phyloP scores from a whole-genome alignment of 2,329 filamentous ascomycete genomes.

The Leptographium wingfieldii region DNA sequence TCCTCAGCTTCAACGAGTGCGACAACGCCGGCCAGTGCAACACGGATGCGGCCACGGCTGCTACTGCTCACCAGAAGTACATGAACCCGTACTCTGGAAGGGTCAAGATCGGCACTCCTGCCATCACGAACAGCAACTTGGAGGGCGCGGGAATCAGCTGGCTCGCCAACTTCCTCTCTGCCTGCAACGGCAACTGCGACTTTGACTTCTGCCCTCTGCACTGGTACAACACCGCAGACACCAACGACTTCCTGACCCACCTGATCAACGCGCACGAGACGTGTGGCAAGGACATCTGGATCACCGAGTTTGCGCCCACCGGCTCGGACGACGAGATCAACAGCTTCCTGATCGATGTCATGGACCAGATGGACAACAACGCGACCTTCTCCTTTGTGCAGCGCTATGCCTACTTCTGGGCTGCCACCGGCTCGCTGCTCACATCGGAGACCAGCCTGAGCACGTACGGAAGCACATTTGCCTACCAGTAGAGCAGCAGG shows the following conservation, averaged over 20 bases:
- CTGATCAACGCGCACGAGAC: slow-evolving; percentile 31
- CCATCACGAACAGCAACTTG: slow-evolving; percentile 46
- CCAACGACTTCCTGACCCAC: slow-evolving; percentile 41
- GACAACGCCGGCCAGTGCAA: slow-evolving; percentile 49
- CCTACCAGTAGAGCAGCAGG: slow-evolving; percentile 17
- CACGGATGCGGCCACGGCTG: slow-evolving; percentile 38
- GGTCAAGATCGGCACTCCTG: slow-evolving; percentile 43
- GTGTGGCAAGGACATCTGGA: slow-evolving; percentile 43
- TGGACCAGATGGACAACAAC: slow-evolving; percentile 33
- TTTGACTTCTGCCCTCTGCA: slow-evolving; percentile 51
- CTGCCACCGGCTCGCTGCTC: slow-evolving; percentile 29
- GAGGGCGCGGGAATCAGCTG: slow-evolving; percentile 41
- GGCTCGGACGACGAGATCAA: slow-evolving; percentile 29
- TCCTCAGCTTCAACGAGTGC: slow-evolving; percentile 63
- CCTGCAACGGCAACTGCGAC: slow-evolving; percentile 38
- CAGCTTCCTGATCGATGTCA: slow-evolving; percentile 36
- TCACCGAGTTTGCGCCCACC: slow-evolving; percentile 51
- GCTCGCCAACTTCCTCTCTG: slow-evolving; percentile 36
- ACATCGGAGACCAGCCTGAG: slow-evolving; percentile 26
- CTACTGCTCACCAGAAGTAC: slow-evolving; percentile 36
- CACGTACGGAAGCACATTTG: slow-evolving; percentile 36
- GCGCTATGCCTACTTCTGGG: slow-evolving; percentile 47
- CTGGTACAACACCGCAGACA: slow-evolving; percentile 45
- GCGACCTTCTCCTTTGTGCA: slow-evolving; percentile 34
- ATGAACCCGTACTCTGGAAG: slow-evolving; percentile 43